These are phyloP conservation scores for Metschnikowia proteae DNA, from an alignment of 805 yeast species.

Conservation along the genomic window DNA sequence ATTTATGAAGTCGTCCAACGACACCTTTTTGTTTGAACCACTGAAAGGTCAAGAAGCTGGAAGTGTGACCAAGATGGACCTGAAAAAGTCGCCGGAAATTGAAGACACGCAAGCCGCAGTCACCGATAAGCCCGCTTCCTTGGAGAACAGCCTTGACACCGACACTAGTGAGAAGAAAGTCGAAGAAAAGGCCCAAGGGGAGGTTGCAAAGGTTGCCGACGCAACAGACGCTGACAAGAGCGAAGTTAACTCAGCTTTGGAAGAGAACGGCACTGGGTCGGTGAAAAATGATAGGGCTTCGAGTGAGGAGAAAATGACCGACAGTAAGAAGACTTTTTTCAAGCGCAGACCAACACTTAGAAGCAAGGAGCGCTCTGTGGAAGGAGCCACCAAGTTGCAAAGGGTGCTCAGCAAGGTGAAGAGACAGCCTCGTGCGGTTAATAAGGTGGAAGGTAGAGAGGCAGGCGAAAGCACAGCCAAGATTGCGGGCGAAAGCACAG, in stretches of 20 bases:
- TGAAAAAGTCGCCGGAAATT: background rate
- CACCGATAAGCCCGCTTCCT: conserved; percentile 4
- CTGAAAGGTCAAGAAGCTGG: background rate
- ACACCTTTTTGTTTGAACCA: background rate
- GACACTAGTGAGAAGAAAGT: background rate
- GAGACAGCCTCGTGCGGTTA: background rate
- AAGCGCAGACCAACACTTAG: conserved; percentile 1
- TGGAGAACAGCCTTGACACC: background rate
- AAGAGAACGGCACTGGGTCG: conserved; percentile 16
- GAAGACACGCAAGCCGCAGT: conserved; percentile 1
- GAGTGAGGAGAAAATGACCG: conserved; percentile 1
- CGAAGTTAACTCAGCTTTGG: background rate
- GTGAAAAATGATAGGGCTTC: conserved; percentile 11
- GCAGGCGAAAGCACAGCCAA: background rate
- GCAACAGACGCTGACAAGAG: background rate
- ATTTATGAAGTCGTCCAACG: conserved; percentile 7
- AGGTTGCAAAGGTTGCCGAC: conserved; percentile 6
- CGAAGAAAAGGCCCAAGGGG: background rate
- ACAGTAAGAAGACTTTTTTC: conserved; percentile 10
- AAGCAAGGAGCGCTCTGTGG: background rate
- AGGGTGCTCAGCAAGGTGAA: conserved; percentile 3
- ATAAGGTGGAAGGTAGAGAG: background rate
- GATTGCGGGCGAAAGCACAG: background rate
- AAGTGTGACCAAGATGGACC: background rate
- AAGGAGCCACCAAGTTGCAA: conserved; percentile 1